A percentile compares a stretch with the other conserved stretches of the same genome.
phyloP scores from a whole-genome alignment of 2,329 filamentous ascomycete genomes.

The Fusarium sp. region DNA sequence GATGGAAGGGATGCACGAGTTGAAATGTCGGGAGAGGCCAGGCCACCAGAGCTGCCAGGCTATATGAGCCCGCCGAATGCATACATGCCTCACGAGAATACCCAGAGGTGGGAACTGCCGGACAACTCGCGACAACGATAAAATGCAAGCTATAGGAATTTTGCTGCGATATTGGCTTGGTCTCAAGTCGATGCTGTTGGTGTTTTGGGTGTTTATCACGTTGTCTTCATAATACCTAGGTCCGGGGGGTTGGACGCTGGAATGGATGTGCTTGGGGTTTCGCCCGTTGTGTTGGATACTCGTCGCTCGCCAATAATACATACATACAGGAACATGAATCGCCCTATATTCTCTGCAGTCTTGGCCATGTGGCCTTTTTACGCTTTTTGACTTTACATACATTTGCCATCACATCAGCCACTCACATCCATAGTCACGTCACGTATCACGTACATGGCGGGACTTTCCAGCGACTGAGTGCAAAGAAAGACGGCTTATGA shows the following conservation, averaged over 20 bases:
- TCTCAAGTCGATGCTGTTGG: too few relatives aligned
- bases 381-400: too few relatives aligned
- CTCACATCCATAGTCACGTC: background rate
- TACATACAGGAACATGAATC: too few relatives aligned
- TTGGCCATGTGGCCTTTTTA: background rate
- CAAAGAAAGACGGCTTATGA: too few relatives aligned
- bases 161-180: background rate
- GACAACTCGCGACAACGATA: slow-evolving; percentile 39
- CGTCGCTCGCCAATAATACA: too few relatives aligned
- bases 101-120: slow-evolving; percentile 45
- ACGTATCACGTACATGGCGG: background rate
- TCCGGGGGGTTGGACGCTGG: background rate
- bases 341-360: too few relatives aligned
- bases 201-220: background rate
- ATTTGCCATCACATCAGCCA: background rate
- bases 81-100: slow-evolving; percentile 19
- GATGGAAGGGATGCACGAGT: slow-evolving; percentile 33
- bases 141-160: fast-evolving
- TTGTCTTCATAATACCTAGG: background rate
- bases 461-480: too few relatives aligned
- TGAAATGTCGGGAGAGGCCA: slow-evolving; percentile 38
- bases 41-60: slow-evolving; percentile 35
- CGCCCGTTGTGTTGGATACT: background rate
- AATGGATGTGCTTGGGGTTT: background rate
- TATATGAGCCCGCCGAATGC: slow-evolving; percentile 33